These are phyloP conservation scores for Tetrastigma voinierianum DNA, from an alignment of 164 flowering plant genomes.

Conservation along the genomic window DNA sequence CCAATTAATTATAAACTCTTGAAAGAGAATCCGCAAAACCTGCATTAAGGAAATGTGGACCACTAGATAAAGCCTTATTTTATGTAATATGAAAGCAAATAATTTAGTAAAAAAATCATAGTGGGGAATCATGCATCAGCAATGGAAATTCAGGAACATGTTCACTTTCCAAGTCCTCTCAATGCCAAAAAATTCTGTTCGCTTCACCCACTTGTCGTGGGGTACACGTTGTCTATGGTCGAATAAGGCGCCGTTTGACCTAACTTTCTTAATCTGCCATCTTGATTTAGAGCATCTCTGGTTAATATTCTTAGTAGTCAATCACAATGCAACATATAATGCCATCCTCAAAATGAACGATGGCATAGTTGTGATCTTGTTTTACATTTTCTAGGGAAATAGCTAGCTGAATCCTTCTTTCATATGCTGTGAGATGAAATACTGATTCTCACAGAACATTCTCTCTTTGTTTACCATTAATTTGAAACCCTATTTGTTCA, in stretches of 20 bases:
- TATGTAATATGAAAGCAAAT: slow-evolving; percentile 6
- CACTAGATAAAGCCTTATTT: slow-evolving; percentile 23
- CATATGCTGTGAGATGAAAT: too few species aligned
- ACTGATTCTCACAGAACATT: too few species aligned
- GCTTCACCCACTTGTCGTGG: slow-evolving; percentile 20
- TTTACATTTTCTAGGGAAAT: too few species aligned
- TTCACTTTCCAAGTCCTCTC: slow-evolving; percentile 15
- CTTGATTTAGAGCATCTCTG: too few species aligned
- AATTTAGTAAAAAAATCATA: slow-evolving; percentile 11
- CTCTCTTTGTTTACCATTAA: too few species aligned
- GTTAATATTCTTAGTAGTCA: too few species aligned
- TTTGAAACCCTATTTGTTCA: too few species aligned
- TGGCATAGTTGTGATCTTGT: too few species aligned
- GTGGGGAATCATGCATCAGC: slow-evolving; percentile 35
- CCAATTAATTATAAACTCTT: slow-evolving; percentile 17
- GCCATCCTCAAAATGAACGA: too few species aligned
- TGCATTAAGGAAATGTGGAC: slow-evolving; percentile 36
- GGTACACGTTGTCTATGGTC: slow-evolving; percentile 16
- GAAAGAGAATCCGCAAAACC: slow-evolving; percentile 26
- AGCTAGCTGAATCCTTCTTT: too few species aligned
- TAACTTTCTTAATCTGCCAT: slow-evolving; percentile 10
- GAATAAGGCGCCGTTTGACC: slow-evolving; percentile 20
- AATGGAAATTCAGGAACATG: slow-evolving; percentile 13
- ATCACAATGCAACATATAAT: too few species aligned
- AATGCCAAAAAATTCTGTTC: neutral